Conservation (phyloP, 2,329 filamentous ascomycete genomes). For the Exophiala sp. region DNA sequence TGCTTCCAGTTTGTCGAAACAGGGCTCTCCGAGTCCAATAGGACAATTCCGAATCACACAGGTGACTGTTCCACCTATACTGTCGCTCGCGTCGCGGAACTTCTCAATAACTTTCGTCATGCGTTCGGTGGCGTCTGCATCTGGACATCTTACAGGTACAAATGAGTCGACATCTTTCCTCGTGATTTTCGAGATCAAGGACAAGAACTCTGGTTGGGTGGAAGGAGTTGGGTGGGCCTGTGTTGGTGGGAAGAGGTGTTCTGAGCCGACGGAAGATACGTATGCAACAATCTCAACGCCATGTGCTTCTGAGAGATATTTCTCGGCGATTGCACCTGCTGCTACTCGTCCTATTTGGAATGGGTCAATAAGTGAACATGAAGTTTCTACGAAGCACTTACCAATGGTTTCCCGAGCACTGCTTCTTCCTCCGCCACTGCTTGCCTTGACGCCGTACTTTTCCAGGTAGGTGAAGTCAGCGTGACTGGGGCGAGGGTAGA, state of each 20-base stretch:
- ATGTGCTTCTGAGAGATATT: constrained; percentile 77
- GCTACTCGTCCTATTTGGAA: constrained; percentile 68
- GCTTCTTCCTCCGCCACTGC: constrained; percentile 81
- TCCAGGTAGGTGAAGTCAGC: constrained; percentile 96
- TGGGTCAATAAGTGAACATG: constrained; percentile 1
- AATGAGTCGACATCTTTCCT: constrained; percentile 75
- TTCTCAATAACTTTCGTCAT: constrained; percentile 80
- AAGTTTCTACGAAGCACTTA: constrained; percentile 30
- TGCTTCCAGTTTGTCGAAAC: constrained; percentile 94
- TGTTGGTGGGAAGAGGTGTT: constrained; percentile 60
- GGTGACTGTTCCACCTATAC: constrained; percentile 90
- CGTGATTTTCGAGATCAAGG: constrained; percentile 68
- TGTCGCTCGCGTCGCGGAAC: constrained; percentile 75
- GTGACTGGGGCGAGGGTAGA: constrained; percentile 85
- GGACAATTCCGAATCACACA: constrained; percentile 88
- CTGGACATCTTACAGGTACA: constrained; percentile 83
- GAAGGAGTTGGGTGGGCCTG: constrained; percentile 23
- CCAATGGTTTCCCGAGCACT: constrained; percentile 95
- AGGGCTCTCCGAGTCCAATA: constrained; percentile 83
- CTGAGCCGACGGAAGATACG: constrained; percentile 76
- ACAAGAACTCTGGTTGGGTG: constrained; percentile 75
- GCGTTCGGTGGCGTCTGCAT: constrained; percentile 58
- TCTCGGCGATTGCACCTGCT: constrained; percentile 87
- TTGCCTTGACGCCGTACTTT: constrained; percentile 94
- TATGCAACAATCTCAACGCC: constrained; percentile 90